Evolutionary conservation across 768 basidiomycete genomes (phyloP), one percentile per base, ranked within the genome.

Genomic region (Candolleomyces eurysporus): DNA sequence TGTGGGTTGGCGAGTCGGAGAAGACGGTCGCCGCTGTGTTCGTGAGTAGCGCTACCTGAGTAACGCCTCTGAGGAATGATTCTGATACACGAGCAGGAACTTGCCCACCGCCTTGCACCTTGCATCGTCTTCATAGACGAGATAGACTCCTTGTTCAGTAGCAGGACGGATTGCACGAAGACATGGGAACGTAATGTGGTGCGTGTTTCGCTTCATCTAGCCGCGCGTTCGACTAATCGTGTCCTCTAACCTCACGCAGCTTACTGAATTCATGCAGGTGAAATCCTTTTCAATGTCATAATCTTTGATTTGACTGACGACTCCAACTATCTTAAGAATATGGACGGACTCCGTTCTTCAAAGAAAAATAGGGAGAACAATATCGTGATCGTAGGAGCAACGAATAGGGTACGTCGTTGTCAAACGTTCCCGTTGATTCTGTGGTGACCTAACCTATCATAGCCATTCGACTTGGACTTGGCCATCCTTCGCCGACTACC

Each of bases 51-150:
- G 3, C 11, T 36, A 7, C 5, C 11, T 36, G 8, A 3, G 7
- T 57, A 30, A 30, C 16, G 5, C 22, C 42, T 21, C 54, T 11
- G 42, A 19, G 36, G 17, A 5, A n/a, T 10, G 39, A 39, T 40
- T 26, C 19, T 22, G n/a, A n/a, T 48, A 21, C 52, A 6, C 42
- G 56, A 58, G 26, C 39, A 91, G 74, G 84, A 84, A 21, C 80
- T 92, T n/a, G 91, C 91, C 17, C 75, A 80, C 50, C 90, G 90
- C 71, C 80, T 88, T 21, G 86, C 90, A 63, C 90, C 90, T 1
- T 79, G 83, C 55, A 89, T 92, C 69, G 87, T 92, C 60, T 91
- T 92, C 72, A 88, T 92, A 65, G 91, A 92, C 68, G 90, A 92
- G 73, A 90, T 92, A 62, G 90, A 92, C 64, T 84, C 85, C 0